Conservation (phyloP, 129 eudicot genomes). For the Mikania micrantha region DNA sequence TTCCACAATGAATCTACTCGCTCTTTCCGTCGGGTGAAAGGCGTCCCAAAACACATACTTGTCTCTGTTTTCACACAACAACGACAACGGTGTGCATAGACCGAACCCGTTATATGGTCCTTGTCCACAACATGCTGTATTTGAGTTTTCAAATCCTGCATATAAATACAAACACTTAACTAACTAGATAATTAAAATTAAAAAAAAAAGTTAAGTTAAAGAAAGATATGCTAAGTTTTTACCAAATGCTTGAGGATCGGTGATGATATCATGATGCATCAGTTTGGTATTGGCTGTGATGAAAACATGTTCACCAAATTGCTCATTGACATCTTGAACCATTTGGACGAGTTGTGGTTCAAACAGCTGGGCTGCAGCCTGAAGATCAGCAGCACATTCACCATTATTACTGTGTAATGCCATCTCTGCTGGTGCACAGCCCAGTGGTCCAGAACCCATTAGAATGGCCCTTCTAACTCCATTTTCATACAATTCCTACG, state of each 20-base stretch:
- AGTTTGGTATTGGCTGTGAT: constrained; percentile 32
- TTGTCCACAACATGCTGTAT: constrained; percentile 63
- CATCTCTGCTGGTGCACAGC: constrained; percentile 58
- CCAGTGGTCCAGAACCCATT: constrained; percentile 59
- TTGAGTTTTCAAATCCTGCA: constrained; percentile 53
- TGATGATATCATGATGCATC: constrained; percentile 32
- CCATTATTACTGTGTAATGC: constrained; percentile 41
- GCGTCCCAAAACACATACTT: constrained; percentile 56
- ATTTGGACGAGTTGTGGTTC: constrained; percentile 37
- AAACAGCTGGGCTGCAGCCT: constrained; percentile 39
- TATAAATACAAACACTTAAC: neutral
- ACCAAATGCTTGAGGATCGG: constrained; percentile 47
- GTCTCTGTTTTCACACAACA: constrained; percentile 44
- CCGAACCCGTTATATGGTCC: constrained; percentile 61
- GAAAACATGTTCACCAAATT: constrained; percentile 32
- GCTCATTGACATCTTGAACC: constrained; percentile 26
- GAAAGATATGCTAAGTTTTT: neutral
- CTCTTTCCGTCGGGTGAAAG: constrained; percentile 58
- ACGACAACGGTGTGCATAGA: constrained; percentile 35
- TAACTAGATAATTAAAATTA: constrained; percentile 8
- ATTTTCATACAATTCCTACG: constrained; percentile 38
- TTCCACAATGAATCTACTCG: constrained; percentile 30
- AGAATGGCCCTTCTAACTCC: constrained; percentile 57
- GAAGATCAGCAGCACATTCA: constrained; percentile 38
- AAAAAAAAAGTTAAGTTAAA: neutral